Evolutionary conservation across 306 rosid genomes (phyloP), one percentile per base, ranked within the genome.

Genomic region (Hippophae tibetana): DNA sequence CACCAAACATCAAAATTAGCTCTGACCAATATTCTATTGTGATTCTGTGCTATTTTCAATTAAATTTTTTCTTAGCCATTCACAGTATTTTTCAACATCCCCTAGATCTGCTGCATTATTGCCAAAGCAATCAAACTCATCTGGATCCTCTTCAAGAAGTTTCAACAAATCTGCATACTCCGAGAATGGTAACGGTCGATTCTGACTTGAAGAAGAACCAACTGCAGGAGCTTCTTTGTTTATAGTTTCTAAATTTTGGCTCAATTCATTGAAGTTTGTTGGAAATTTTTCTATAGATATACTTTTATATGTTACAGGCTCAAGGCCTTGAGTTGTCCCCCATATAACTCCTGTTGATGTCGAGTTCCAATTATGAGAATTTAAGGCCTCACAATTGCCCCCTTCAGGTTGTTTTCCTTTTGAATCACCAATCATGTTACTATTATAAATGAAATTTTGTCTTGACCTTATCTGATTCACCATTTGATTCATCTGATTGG

Each of bases 111-210:
- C 9, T 57, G 51, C 67, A 31, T 51, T 25, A 31, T 51, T 25
- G 13, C 42, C 51, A 64, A 31, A 47, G 53, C 23, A 42, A 9
- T 69, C 48, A 42, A 13, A 52, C 10, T 44, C 57, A 8, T 60
- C 73, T 4, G 9, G 65, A 47, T 78, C 72, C 50, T 68, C 82
- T 60, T 69, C 74, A 26, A 73, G 74, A 48, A 56, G 52, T 43
- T 60, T 60, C 47, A 68, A 58, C 31, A 68, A 6, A 31, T 67
- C 54, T 56, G 47, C 65, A 8, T 42, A 52, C 52, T 64, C 78
- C n/a, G 9, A 42, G 18, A 42, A 46, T 45, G 72, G 43, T 70
- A 42, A 46, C 45, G 72, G 43, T 70, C 66, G 69, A 41, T 50
- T 62, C 57, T 63, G 54, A 45, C 57, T 40, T 56, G 62, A 7